These are phyloP conservation scores for Cladosporium sp. DNA, from an alignment of 2,329 filamentous ascomycete genomes.

Conservation along the genomic window DNA sequence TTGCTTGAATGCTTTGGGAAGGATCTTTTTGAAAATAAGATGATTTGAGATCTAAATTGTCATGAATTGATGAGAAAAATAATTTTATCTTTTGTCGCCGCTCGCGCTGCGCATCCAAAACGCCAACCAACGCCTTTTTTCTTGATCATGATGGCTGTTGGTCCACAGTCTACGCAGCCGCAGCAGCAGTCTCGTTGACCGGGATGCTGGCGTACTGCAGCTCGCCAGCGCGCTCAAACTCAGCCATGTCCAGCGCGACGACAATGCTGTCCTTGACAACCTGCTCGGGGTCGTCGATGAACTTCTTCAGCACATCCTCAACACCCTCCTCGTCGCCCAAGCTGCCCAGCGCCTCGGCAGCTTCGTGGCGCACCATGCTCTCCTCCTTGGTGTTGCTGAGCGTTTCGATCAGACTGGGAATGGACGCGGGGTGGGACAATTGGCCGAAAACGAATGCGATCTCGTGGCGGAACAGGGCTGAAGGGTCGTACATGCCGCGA, in stretches of 20 bases:
- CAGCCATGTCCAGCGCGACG: constrained; percentile 95
- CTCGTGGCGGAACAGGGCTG: constrained; percentile 93
- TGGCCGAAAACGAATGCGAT: constrained; percentile 98
- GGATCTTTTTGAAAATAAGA: neutral
- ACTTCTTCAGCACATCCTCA: constrained; percentile 75
- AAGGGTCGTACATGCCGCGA: constrained; percentile 77
- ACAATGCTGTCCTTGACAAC: constrained; percentile 93
- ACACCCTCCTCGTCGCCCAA: constrained; percentile 91
- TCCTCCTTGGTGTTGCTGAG: constrained; percentile 76
- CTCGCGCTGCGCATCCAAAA: constrained; percentile 1
- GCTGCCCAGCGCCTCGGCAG: constrained; percentile 90
- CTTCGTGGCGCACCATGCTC: constrained; percentile 97
- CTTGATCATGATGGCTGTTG: neutral
- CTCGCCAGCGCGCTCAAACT: constrained; percentile 87
- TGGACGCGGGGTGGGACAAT: constrained; percentile 91
- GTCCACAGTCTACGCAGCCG: constrained; percentile 1
- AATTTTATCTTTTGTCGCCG: neutral
- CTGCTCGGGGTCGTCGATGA: constrained; percentile 84
- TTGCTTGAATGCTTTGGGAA: neutral
- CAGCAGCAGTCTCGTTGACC: constrained; percentile 13
- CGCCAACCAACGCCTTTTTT: constrained; percentile 2
- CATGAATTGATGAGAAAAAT: constrained; percentile 7
- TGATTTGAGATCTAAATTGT: neutral
- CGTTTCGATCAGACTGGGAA: constrained; percentile 76
- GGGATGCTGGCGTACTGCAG: constrained; percentile 90